Evolutionary conservation across 2,329 filamentous ascomycete genomes (phyloP).

Genomic region (Monosporascus sp.): DNA sequence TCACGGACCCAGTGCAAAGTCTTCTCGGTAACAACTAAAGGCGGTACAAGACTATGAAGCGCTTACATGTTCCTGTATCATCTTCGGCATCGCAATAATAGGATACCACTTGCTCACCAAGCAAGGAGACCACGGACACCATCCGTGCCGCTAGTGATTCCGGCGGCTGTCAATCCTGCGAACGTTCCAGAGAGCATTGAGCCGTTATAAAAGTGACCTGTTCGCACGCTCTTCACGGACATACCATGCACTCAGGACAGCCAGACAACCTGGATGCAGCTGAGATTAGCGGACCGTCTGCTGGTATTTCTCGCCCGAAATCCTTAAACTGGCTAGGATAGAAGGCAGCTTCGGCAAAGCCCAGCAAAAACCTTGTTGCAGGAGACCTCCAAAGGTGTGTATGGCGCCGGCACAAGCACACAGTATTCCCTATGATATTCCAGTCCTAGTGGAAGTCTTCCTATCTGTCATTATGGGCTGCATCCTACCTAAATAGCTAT

Average conservation of each 20-base stretch:
- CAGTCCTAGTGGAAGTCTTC: background rate
- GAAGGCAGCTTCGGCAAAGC: conserved; percentile 2
- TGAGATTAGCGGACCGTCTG: too few relatives aligned
- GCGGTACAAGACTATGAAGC: too few relatives aligned
- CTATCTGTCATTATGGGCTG: too few relatives aligned
- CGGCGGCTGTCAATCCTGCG: conserved; percentile 53
- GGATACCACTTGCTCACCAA: conserved; percentile 36
- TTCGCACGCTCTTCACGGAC: conserved; percentile 58
- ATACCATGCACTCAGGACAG: conserved; percentile 52
- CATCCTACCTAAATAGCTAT: conserved; percentile 1
- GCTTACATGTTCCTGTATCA: background rate
- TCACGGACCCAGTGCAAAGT: background rate
- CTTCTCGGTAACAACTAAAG: too few relatives aligned
- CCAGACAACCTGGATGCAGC: background rate
- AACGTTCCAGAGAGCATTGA: conserved; percentile 63
- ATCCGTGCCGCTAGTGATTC: conserved; percentile 51
- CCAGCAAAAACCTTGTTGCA: conserved; percentile 3
- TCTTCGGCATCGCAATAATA: conserved; percentile 1
- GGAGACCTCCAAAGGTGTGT: conserved; percentile 1
- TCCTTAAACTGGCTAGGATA: background rate
- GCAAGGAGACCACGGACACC: conserved; percentile 47
- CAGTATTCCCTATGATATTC: background rate
- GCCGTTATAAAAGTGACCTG: conserved; percentile 52
- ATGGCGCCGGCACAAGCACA: conserved; percentile 1
- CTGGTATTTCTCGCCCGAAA: too few relatives aligned